These are phyloP conservation scores for Pichia californica DNA, from an alignment of 805 yeast species.

Conservation along the genomic window DNA sequence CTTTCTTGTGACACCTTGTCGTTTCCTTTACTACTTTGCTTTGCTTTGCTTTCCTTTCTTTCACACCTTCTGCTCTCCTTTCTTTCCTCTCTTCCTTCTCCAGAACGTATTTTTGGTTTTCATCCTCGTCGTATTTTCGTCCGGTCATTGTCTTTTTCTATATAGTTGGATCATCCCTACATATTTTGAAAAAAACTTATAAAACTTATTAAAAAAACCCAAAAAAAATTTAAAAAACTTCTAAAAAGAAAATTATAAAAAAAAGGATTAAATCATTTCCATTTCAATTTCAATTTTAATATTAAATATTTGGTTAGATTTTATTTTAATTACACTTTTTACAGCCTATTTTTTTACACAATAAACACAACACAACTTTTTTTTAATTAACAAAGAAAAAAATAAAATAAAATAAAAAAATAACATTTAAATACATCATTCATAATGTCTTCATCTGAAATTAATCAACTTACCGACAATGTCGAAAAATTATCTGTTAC, in stretches of 20 bases:
- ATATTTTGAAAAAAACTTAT: conserved; percentile 1
- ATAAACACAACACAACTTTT: too few relatives aligned
- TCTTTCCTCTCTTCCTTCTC: neutral
- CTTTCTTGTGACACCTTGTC: too few relatives aligned
- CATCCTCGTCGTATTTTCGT: conserved; percentile 8
- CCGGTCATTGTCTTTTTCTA: neutral
- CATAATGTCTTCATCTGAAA: conserved; percentile 30
- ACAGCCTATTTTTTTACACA: neutral
- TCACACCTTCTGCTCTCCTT: neutral
- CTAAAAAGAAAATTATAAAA: conserved; percentile 6
- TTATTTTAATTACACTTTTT: conserved; percentile 8
- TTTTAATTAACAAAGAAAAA: conserved; percentile 7
- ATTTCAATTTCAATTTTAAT: too few relatives aligned
- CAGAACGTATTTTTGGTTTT: conserved; percentile 13
- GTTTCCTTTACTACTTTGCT: neutral
- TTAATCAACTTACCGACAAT: conserved; percentile 30
- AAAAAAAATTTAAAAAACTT: conserved; percentile 12
- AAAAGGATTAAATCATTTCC: neutral
- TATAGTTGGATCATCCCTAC: conserved; percentile 3
- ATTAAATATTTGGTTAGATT: neutral
- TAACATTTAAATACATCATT: conserved; percentile 3
- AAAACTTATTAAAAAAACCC: conserved; percentile 9
- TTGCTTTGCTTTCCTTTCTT: neutral
- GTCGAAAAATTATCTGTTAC: conserved; percentile 30
- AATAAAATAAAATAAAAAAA: conserved; percentile 6